Percentiles rank a stretch among this genome's conserved stretches.
phyloP scores from a whole-genome alignment of 139 green algal species.

The Chlamydomonas incerta region DNA sequence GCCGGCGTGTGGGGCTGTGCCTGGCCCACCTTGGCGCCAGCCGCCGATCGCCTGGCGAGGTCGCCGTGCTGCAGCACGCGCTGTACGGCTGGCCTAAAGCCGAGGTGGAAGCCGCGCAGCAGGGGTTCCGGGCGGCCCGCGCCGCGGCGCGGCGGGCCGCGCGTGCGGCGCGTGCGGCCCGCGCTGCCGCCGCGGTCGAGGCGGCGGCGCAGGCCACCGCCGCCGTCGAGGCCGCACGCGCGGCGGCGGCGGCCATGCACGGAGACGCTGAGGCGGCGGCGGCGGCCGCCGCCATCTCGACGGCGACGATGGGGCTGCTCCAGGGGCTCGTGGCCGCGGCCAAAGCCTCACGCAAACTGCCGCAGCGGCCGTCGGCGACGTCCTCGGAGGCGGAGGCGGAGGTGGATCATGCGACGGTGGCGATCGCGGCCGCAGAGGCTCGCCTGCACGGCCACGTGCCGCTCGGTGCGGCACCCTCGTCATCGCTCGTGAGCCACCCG shows the following conservation, averaged over 20 bases:
- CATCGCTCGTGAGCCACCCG: no score
- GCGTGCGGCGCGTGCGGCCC: no score
- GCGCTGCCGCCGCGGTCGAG: not conserved
- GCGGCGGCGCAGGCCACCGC: constrained; percentile 1
- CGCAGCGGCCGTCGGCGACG: no score
- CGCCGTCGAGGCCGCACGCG: not conserved
- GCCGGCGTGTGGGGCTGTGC: constrained; percentile 3
- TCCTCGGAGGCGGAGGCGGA: no score
- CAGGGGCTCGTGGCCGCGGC: not conserved
- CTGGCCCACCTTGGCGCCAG: constrained; percentile 26
- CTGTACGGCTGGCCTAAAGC: constrained; percentile 12
- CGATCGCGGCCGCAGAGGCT: no score
- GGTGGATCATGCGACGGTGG: no score
- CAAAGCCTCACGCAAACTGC: no score
- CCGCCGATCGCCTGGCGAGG: constrained; percentile 16
- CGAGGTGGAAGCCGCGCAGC: constrained; percentile 10
- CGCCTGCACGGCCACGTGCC: no score
- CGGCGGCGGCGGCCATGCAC: not conserved
- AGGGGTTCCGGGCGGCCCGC: constrained; percentile 4
- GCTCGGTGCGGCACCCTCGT: no score
- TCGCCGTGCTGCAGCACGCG: constrained; percentile 19
- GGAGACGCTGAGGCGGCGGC: not conserved
- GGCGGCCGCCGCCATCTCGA: not conserved
- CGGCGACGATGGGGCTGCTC: not conserved
- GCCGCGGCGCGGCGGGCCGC: not conserved